Evolutionary conservation across 2,329 filamentous ascomycete species (phyloP).

Genomic region (Sarocladium oryzae): DNA sequence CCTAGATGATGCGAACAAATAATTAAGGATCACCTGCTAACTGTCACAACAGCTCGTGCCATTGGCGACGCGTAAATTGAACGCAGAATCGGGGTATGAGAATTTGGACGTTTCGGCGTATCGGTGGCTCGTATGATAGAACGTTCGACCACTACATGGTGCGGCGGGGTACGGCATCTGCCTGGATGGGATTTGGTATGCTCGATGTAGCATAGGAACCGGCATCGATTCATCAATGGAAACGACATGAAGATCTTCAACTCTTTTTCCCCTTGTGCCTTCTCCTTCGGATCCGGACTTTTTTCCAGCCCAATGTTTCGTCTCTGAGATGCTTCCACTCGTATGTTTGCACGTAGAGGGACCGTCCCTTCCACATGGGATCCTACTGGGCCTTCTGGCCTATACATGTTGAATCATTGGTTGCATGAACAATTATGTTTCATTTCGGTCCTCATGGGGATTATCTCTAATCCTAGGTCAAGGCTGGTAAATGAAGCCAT

Average conservation of each 20-base stretch:
- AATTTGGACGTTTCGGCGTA: slow-evolving; percentile 26
- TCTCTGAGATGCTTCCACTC: too few species aligned
- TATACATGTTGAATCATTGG: too few species aligned
- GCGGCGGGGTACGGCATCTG: slow-evolving; percentile 11
- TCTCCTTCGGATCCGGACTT: too few species aligned
- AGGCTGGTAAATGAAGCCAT: too few species aligned
- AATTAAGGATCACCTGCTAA: slow-evolving; percentile 19
- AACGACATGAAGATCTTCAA: slow-evolving; percentile 31
- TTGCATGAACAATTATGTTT: too few species aligned
- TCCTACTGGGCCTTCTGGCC: too few species aligned
- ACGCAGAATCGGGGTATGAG: slow-evolving; percentile 26
- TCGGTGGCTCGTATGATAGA: slow-evolving; percentile 29
- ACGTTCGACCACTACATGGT: slow-evolving; percentile 19
- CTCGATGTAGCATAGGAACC: slow-evolving; percentile 32
- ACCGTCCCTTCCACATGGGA: too few species aligned
- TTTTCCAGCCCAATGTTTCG: too few species aligned
- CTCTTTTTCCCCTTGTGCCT: not conserved
- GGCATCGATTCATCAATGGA: slow-evolving; percentile 32
- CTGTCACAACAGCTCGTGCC: slow-evolving; percentile 46
- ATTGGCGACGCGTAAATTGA: slow-evolving; percentile 43
- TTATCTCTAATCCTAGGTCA: too few species aligned
- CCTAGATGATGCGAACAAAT: not conserved
- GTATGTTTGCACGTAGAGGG: too few species aligned
- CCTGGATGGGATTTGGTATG: slow-evolving; percentile 34
- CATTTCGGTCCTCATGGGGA: too few species aligned